Conservation (phyloP, 768 basidiomycete genomes). For the Suillus variegatus region DNA sequence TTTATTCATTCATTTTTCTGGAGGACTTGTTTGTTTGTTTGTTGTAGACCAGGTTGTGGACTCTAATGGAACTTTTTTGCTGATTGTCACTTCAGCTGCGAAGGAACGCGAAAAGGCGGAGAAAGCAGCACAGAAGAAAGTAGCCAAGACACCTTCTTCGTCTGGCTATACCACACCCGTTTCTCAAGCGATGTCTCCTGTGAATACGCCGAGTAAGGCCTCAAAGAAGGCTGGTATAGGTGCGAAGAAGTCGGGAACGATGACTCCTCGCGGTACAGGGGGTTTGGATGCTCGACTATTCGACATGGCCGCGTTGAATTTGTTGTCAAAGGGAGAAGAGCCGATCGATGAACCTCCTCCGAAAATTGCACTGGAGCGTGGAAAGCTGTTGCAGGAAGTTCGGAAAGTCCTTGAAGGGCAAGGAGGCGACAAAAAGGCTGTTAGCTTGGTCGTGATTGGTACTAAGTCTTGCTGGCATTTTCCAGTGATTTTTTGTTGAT, state of each 20-base stretch:
- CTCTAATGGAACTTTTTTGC: slow-evolving; percentile 39
- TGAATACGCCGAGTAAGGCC: slow-evolving; percentile 40
- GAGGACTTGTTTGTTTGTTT: slow-evolving; percentile 19
- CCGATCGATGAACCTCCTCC: slow-evolving; percentile 53
- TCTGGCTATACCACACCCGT: slow-evolving; percentile 42
- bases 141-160: slow-evolving; percentile 30
- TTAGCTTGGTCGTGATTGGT: slow-evolving; percentile 95
- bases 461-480: slow-evolving; percentile 17
- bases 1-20: slow-evolving; percentile 10
- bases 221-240: slow-evolving; percentile 40
- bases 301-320: slow-evolving; percentile 76
- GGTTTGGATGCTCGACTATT: slow-evolving; percentile 57
- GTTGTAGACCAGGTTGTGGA: slow-evolving; percentile 30
- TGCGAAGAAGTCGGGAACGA: slow-evolving; percentile 39
- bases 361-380: slow-evolving; percentile 67
- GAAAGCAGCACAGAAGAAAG: slow-evolving; percentile 53
- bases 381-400: slow-evolving; percentile 85
- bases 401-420: slow-evolving; percentile 48
- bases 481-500: slow-evolving; percentile 13
- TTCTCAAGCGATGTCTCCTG: slow-evolving; percentile 48
- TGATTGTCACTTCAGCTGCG: slow-evolving; percentile 55
- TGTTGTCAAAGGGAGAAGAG: slow-evolving; percentile 49
- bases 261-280: slow-evolving; percentile 41
- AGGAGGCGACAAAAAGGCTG: slow-evolving; percentile 58
- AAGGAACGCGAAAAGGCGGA: slow-evolving; percentile 79